Evolutionary conservation across 345 rosid species (phyloP).

Genomic region (Euphorbia peplus): DNA sequence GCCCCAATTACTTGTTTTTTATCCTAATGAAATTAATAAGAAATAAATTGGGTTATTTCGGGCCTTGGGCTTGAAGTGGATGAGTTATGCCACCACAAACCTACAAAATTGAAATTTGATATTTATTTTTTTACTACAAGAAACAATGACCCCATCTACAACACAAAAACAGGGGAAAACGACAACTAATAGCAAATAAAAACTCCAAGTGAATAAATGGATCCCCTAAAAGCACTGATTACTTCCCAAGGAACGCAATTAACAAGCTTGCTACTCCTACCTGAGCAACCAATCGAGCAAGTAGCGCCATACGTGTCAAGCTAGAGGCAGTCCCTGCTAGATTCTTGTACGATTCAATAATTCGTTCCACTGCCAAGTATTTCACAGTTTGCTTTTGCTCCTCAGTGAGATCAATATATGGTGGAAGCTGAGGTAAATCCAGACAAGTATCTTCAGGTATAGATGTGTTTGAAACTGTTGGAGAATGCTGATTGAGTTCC

Average conservation of each 20-base stretch:
- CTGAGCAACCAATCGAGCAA: constrained; percentile 84
- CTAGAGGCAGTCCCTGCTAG: constrained; percentile 48
- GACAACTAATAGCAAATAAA: not conserved
- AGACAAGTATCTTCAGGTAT: constrained; percentile 59
- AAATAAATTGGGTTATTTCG: not conserved
- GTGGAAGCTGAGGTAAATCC: constrained; percentile 66
- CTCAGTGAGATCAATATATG: constrained; percentile 64
- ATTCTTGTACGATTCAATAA: constrained; percentile 66
- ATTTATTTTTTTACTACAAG: not conserved
- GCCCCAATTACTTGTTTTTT: not conserved
- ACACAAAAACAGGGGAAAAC: not conserved
- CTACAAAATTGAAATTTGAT: not conserved
- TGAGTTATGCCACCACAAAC: constrained; percentile 1
- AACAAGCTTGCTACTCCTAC: constrained; percentile 31
- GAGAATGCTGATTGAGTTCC: constrained; percentile 51
- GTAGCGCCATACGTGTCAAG: constrained; percentile 56
- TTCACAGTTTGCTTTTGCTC: constrained; percentile 50
- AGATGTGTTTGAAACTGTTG: constrained; percentile 36
- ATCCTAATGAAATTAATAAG: not conserved
- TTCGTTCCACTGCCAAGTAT: constrained; percentile 64
- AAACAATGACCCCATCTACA: not conserved
- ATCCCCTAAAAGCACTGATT: not conserved
- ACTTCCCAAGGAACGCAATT: not conserved
- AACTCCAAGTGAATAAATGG: not conserved
- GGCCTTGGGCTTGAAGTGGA: not conserved